Evolutionary conservation across 1,284 basidiomycete genomes (phyloP).

Genomic region (Apiotrichum porosum): DNA sequence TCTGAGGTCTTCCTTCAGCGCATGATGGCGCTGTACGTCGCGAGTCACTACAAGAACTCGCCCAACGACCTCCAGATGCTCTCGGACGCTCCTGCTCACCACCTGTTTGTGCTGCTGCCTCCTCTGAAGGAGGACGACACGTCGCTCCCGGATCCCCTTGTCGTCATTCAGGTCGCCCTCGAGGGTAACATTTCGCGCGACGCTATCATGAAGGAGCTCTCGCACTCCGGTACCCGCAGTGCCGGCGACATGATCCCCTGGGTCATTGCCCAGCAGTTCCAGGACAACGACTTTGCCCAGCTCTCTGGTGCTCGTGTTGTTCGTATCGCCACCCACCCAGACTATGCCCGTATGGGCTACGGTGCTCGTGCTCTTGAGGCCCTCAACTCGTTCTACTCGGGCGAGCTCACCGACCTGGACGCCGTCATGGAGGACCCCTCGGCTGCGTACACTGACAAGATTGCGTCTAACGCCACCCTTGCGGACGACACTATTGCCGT

Average conservation of each 20-base stretch:
- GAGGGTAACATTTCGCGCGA: slow-evolving; percentile 90
- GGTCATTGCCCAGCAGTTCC: slow-evolving; percentile 86
- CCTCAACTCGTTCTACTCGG: slow-evolving; percentile 85
- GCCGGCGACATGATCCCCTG: slow-evolving; percentile 98
- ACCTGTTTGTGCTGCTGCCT: slow-evolving; percentile 91
- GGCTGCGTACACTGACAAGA: not conserved
- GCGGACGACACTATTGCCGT: slow-evolving; percentile 70
- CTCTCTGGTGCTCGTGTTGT: slow-evolving; percentile 90
- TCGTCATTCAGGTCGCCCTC: slow-evolving; percentile 90
- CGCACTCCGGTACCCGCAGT: slow-evolving; percentile 48
- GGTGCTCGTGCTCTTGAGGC: slow-evolving; percentile 85
- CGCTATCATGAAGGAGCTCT: slow-evolving; percentile 80
- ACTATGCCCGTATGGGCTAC: slow-evolving; percentile 96
- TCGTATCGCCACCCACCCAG: slow-evolving; percentile 93
- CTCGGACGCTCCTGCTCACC: slow-evolving; percentile 94
- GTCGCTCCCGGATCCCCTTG: slow-evolving; percentile 84
- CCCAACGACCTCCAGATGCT: slow-evolving; percentile 97
- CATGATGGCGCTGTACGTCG: slow-evolving; percentile 97
- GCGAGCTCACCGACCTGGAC: slow-evolving; percentile 85
- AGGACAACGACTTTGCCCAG: slow-evolving; percentile 89
- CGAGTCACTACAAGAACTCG: slow-evolving; percentile 98
- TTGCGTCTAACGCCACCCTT: slow-evolving; percentile 50
- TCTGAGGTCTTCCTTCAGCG: slow-evolving; percentile 95
- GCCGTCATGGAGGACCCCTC: slow-evolving; percentile 51
- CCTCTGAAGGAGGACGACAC: slow-evolving; percentile 82